Conservation (phyloP, 192 early-diverging fungal species). For the Coemansia sp. region DNA sequence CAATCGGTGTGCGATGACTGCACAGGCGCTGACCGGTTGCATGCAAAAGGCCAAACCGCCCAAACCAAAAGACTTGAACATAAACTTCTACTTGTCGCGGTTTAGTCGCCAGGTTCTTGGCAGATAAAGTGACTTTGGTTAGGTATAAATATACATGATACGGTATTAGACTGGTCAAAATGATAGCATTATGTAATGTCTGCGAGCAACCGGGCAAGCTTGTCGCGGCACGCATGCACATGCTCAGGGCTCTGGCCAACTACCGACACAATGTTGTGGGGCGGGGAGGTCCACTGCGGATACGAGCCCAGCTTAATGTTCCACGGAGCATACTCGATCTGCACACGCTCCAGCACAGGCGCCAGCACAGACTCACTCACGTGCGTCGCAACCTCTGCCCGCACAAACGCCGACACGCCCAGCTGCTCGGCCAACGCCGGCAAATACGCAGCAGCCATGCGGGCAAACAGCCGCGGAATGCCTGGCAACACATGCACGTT, state of each 20-base stretch:
- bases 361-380: constrained; percentile 33
- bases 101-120: constrained; percentile 52
- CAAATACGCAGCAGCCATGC: constrained; percentile 30
- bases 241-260: constrained; percentile 13
- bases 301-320: constrained; percentile 41
- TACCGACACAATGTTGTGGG: constrained; percentile 25
- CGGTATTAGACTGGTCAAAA: neutral
- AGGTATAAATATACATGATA: neutral
- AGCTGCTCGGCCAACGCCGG: constrained; percentile 9
- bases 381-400: constrained; percentile 24
- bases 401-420: constrained; percentile 10
- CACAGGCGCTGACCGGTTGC: constrained; percentile 39
- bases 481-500: constrained; percentile 73
- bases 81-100: constrained; percentile 55
- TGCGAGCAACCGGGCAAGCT: neutral
- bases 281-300: constrained; percentile 28
- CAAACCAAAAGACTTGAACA: constrained; percentile 17
- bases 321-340: constrained; percentile 14
- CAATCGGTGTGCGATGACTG: constrained; percentile 29
- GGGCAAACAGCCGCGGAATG: constrained; percentile 64
- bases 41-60: constrained; percentile 35
- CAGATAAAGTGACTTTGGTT: constrained; percentile 18
- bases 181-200: neutral
- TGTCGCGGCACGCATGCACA: constrained; percentile 16
- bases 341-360: constrained; percentile 24